Evolutionary conservation across 768 basidiomycete genomes (phyloP), one percentile per base, ranked within the genome.

Genomic region (Phanerodontia chrysosporium): DNA sequence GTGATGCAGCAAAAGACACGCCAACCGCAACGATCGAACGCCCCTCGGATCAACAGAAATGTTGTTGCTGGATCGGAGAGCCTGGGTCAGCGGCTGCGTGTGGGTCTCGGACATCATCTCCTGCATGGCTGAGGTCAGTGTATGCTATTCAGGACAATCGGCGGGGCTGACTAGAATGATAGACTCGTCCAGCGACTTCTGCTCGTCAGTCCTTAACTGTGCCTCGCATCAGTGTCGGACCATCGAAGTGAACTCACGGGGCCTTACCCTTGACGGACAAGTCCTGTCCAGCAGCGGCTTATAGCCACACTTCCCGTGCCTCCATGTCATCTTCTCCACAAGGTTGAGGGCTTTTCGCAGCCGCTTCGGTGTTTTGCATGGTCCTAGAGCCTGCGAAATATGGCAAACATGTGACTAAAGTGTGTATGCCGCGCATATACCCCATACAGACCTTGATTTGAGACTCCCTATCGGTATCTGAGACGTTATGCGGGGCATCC

Each of bases 231-330:
- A 42, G 16, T 8, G 3, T 45, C 22, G 22, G 8, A 45, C 21
- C 5, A 6, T 35, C 44, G 29, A 22, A 59, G 12, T 32, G 44
- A 18, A 42, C 18, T 36, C 44, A 57, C 14, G 14, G n/a, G 21
- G 45, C 30, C 63, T 36, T 59, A 86, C 90, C 78, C 94, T 94
- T 4, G 89, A 88, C 2, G 90, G 87, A 66, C 94, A 95, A n/a
- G 78, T 69, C 27, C 78, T 70, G 59, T 87, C 79, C 28, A 85
- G 73, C 30, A 93, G 65, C n/a, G 79, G 76, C 58, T 82, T 80
- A 65, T 92, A 93, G 14, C 80, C 80, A 64, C 89, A 91, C 64
- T 83, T 87, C 0, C 76, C 70, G 64, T 94, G 90, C 32, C 83
- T 79, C 76, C 81, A 80, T 10, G 91, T 72, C 70, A 93, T 66